Percentiles rank a stretch among this genome's conserved stretches.
phyloP scores from a whole-genome alignment of 441 rosid genomes.

The Euphorbia celastroides region DNA sequence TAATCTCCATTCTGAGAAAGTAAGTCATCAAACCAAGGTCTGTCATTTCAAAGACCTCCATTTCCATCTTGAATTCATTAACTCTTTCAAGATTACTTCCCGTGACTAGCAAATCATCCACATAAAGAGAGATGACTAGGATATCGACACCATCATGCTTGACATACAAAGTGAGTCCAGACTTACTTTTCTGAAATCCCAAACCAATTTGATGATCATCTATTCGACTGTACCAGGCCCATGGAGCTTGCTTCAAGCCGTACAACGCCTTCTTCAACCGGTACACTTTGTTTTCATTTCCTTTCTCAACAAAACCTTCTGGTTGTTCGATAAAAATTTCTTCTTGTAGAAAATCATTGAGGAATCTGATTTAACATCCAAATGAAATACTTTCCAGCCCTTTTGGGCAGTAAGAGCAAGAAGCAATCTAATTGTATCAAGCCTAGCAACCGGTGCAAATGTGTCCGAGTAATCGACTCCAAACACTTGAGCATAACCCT shows the following conservation, averaged over 20 bases:
- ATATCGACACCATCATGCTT: neutral
- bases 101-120: neutral
- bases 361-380: neutral
- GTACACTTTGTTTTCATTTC: neutral
- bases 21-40: neutral
- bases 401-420: neutral
- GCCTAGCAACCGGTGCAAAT: neutral
- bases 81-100: neutral
- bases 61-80: neutral
- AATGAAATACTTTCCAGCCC: neutral
- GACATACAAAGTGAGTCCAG: neutral
- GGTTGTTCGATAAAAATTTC: neutral
- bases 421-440: neutral
- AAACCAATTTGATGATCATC: neutral
- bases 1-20: neutral
- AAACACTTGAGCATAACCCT: neutral
- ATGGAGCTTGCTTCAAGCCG: neutral
- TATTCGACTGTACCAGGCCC: neutral
- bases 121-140: neutral
- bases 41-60: neutral
- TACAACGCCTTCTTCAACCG: neutral
- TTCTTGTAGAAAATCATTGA: neutral
- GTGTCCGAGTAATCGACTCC: neutral
- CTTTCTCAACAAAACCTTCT: neutral
- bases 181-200: neutral